Percentiles rank a stretch among this genome's conserved stretches.
phyloP scores from a whole-genome alignment of 768 basidiomycete species.

The Lactarius indigo region DNA sequence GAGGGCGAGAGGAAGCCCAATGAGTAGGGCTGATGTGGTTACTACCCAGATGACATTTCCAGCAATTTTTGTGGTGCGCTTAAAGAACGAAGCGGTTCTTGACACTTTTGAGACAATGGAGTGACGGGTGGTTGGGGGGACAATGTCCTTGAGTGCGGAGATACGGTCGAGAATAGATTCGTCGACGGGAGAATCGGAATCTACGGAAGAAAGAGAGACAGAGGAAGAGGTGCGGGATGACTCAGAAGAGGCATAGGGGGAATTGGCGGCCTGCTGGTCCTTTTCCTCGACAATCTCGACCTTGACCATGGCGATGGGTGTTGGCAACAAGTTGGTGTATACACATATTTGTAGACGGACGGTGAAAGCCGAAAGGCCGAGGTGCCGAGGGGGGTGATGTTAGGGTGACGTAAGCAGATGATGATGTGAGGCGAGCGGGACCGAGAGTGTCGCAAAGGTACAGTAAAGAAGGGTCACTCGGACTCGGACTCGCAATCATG shows the following conservation, averaged over 20 bases:
- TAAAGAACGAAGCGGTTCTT: slow-evolving; percentile 60
- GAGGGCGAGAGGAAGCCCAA: slow-evolving; percentile 90
- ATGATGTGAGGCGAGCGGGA: slow-evolving; percentile 1
- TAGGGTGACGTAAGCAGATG: not conserved
- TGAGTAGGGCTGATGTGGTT: slow-evolving; percentile 89
- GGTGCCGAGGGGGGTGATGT: not conserved
- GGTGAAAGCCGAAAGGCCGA: not conserved
- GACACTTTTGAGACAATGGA: slow-evolving; percentile 59
- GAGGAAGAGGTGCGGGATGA: slow-evolving; percentile 71
- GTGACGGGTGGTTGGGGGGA: slow-evolving; percentile 87
- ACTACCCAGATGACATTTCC: slow-evolving; percentile 94
- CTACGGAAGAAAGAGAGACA: slow-evolving; percentile 74
- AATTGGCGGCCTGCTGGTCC: slow-evolving; percentile 52
- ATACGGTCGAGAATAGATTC: slow-evolving; percentile 88
- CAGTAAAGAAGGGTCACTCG: not conserved
- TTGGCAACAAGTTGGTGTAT: not conserved
- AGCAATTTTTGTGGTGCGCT: slow-evolving; percentile 62
- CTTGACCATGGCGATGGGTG: slow-evolving; percentile 70
- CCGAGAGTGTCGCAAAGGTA: slow-evolving; percentile 1
- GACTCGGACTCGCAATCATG: not conserved
- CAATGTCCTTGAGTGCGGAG: slow-evolving; percentile 90
- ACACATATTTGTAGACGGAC: not conserved
- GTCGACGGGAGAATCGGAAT: slow-evolving; percentile 65
- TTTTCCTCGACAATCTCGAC: slow-evolving; percentile 86
- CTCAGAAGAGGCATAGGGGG: slow-evolving; percentile 71